Conservation (phyloP, 177 flowering plant genomes). For the Vitis hybrid region DNA sequence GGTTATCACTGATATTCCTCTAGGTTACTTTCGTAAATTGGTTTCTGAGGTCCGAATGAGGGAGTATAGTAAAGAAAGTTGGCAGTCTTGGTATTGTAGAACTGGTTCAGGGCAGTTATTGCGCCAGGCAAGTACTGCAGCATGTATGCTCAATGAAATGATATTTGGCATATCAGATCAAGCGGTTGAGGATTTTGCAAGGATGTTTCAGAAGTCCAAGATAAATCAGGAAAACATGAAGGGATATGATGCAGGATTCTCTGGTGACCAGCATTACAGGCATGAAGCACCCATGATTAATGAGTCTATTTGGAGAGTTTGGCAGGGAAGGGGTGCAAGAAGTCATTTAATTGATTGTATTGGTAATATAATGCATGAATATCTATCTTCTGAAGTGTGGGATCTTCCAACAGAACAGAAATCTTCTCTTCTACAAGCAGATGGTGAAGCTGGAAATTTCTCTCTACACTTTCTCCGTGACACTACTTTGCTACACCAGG, state of each 20-base stretch:
- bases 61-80: slow-evolving; percentile 61
- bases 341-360: slow-evolving; percentile 63
- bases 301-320: slow-evolving; percentile 45
- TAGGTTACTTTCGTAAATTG: slow-evolving; percentile 60
- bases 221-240: slow-evolving; percentile 18
- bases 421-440: slow-evolving; percentile 30
- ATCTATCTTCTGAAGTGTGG: slow-evolving; percentile 86
- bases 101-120: slow-evolving; percentile 76
- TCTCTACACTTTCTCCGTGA: slow-evolving; percentile 62
- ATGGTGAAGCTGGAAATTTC: slow-evolving; percentile 43
- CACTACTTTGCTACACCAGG: slow-evolving; percentile 82
- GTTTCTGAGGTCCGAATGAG: slow-evolving; percentile 66
- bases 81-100: slow-evolving; percentile 80
- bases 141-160: slow-evolving; percentile 82
- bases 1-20: slow-evolving; percentile 59
- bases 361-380: slow-evolving; percentile 86
- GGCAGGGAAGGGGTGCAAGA: slow-evolving; percentile 27
- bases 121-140: slow-evolving; percentile 87
- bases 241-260: slow-evolving; percentile 14
- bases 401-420: slow-evolving; percentile 61
- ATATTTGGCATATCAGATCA: slow-evolving; percentile 81
- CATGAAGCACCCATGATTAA: slow-evolving; percentile 4
- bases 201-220: slow-evolving; percentile 45
- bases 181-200: slow-evolving; percentile 35
- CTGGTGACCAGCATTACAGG: slow-evolving; percentile 17